Conservation (phyloP, 352 stramenopile species). For the Phytophthora citricola region DNA sequence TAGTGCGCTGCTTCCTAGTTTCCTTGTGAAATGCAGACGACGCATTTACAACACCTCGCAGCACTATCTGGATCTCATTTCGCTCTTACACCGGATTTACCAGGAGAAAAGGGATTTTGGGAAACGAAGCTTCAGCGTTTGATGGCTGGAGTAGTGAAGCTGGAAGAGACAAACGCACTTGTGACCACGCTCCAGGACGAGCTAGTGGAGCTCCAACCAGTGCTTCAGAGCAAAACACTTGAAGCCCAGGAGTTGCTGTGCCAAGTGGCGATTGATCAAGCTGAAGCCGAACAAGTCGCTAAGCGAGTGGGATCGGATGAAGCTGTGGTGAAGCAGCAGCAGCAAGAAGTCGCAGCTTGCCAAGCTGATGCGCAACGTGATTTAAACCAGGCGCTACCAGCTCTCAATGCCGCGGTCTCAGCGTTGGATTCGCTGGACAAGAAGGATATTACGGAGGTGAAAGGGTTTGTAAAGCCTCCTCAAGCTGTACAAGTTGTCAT, state of each 20-base stretch:
- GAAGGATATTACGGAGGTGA: constrained; percentile 89
- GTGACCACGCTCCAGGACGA: constrained; percentile 76
- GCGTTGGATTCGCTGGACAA: constrained; percentile 86
- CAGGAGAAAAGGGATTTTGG: constrained; percentile 49
- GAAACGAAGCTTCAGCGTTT: constrained; percentile 64
- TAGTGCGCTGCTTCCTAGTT: constrained; percentile 27
- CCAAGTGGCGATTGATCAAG: constrained; percentile 71
- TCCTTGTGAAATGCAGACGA: constrained; percentile 44
- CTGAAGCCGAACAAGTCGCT: constrained; percentile 54
- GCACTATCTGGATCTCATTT: constrained; percentile 92
- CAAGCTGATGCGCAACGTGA: constrained; percentile 81
- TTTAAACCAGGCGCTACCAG: constrained; percentile 74
- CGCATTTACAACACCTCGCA: constrained; percentile 79
- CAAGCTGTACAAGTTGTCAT: constrained; percentile 87
- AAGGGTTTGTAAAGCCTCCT: constrained; percentile 86
- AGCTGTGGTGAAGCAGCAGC: constrained; percentile 67
- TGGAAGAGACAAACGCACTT: constrained; percentile 76
- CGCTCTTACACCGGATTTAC: constrained; percentile 85
- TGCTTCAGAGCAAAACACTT: constrained; percentile 62
- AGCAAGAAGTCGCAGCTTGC: constrained; percentile 62
- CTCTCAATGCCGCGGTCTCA: constrained; percentile 74
- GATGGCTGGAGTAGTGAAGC: constrained; percentile 67
- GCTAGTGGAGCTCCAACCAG: constrained; percentile 85
- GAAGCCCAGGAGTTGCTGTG: constrained; percentile 69
- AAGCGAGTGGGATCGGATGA: constrained; percentile 66